Evolutionary conservation across 192 early-diverging fungal genomes (phyloP).

Genomic region (Pecoramyces ruminantium): DNA sequence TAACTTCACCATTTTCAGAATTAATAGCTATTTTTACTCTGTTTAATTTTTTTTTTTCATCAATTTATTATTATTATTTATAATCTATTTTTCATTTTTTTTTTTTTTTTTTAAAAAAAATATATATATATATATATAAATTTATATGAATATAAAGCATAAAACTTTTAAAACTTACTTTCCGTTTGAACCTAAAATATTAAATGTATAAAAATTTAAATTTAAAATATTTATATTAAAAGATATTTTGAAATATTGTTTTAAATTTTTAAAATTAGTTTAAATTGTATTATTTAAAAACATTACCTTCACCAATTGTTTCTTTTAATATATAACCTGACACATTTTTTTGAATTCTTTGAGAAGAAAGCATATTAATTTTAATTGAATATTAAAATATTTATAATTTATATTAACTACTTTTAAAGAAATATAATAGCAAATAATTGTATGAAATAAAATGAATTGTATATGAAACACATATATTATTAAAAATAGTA

Average conservation of each 20-base stretch:
- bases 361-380: not conserved
- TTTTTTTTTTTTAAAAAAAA: not conserved
- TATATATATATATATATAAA: too few species aligned
- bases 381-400: not conserved
- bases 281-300: too few species aligned
- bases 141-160: too few species aligned
- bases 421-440: too few species aligned
- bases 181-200: not conserved
- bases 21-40: slow-evolving; percentile 39
- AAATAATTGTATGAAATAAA: too few species aligned
- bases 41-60: not conserved
- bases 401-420: too few species aligned
- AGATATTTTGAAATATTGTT: too few species aligned
- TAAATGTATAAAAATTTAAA: too few species aligned
- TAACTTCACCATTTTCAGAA: slow-evolving; percentile 12
- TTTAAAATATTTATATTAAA: too few species aligned
- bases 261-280: too few species aligned
- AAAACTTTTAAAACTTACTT: not conserved
- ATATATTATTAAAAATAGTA: too few species aligned
- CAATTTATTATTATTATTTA: not conserved
- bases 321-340: not conserved
- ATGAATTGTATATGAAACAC: too few species aligned
- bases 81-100: not conserved
- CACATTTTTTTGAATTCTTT: not conserved
- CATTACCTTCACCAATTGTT: not conserved